Evolutionary conservation across 2,329 filamentous ascomycete genomes (phyloP).

Genomic region (Clarireedia monteithiana): DNA sequence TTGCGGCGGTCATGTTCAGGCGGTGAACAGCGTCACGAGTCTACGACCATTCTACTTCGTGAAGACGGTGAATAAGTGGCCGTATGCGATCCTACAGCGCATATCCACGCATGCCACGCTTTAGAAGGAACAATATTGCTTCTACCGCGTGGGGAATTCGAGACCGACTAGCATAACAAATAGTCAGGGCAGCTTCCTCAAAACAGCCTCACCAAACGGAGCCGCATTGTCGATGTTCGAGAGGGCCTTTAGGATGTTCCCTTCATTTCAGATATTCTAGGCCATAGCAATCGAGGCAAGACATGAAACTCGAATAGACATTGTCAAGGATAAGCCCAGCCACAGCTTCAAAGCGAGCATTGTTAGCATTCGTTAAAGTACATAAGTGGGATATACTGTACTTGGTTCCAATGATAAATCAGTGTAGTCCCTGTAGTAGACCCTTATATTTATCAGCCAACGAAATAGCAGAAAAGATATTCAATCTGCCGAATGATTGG

Average conservation of each 20-base stretch:
- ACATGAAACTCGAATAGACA: neutral
- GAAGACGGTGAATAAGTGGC: neutral
- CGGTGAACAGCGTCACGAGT: neutral
- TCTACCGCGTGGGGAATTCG: conserved; percentile 2
- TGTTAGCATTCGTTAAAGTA: neutral
- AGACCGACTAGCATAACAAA: neutral
- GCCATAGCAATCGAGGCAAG: neutral
- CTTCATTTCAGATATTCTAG: conserved; percentile 4
- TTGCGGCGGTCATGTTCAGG: neutral
- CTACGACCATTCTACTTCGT: neutral
- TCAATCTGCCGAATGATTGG: no score
- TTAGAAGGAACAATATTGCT: conserved; percentile 1
- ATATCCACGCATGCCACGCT: neutral
- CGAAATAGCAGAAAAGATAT: no score
- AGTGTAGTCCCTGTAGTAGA: no score
- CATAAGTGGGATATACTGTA: conserved; percentile 7
- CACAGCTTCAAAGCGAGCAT: neutral
- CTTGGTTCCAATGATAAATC: no score
- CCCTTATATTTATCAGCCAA: no score
- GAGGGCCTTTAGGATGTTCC: neutral
- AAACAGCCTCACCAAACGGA: neutral
- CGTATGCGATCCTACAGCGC: neutral
- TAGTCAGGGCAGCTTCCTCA: conserved; percentile 3
- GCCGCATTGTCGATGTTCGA: conserved; percentile 4
- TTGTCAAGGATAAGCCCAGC: neutral